phyloP scores from a whole-genome alignment of 164 flowering plant species.

The Berberis vulgaris region DNA sequence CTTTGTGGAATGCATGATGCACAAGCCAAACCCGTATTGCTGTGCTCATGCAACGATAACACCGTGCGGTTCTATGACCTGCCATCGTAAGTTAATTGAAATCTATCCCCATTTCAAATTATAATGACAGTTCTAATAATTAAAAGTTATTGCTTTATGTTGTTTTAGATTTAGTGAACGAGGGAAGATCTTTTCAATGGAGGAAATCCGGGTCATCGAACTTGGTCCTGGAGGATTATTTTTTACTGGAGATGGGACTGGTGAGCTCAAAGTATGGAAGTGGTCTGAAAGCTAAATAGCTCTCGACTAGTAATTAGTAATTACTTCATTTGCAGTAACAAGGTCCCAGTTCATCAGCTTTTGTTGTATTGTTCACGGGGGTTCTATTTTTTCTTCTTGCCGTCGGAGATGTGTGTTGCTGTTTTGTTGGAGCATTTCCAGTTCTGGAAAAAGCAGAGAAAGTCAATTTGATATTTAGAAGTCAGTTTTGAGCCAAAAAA shows the following conservation, averaged over 20 bases:
- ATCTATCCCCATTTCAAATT: background rate
- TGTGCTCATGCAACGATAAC: conserved; percentile 46
- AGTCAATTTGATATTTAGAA: no score
- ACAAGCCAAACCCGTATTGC: conserved; percentile 42
- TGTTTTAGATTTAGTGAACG: conserved; percentile 57
- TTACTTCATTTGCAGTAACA: no score
- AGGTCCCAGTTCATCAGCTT: no score
- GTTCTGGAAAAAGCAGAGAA: no score
- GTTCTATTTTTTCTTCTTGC: no score
- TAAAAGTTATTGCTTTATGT: background rate
- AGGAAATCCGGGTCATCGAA: conserved; percentile 68
- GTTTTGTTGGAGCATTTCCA: no score
- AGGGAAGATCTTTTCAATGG: conserved; percentile 59
- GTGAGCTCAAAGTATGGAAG: conserved; percentile 75
- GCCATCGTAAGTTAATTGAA: conserved; percentile 71
- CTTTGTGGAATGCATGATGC: conserved; percentile 47
- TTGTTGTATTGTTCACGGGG: no score
- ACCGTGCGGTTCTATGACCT: conserved; percentile 47
- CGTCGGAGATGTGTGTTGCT: no score
- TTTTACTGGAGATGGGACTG: conserved; percentile 86
- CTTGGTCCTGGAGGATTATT: conserved; percentile 76
- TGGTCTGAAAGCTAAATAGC: conserved; percentile 20
- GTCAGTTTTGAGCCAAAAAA: no score
- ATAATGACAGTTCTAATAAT: background rate
- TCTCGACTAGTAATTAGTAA: background rate